Evolutionary conservation across 805 yeast genomes (phyloP), one percentile per base, ranked within the genome.

Genomic region (Wickerhamomyces pijperi): DNA sequence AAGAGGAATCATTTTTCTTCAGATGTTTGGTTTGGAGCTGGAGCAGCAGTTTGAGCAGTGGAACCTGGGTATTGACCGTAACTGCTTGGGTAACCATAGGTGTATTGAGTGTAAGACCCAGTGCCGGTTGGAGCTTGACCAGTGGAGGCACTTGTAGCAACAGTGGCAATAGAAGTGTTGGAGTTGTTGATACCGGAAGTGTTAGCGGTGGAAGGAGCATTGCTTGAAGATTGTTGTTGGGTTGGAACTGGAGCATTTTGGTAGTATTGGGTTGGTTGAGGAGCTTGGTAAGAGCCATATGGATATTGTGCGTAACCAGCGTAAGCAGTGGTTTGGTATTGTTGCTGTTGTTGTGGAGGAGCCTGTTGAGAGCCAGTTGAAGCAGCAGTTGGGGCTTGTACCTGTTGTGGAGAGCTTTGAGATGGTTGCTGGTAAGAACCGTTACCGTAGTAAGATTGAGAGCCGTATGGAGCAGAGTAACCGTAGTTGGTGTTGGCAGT

Each of bases 371-470:
- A n/a, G 35, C 36, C 31, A 41, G 46, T 21, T 39, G 46, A 29
- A 25, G 19, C 7, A 35, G 19, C 31, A 40, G 45, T 15, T 37
- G 32, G 9, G 42, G 33, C 49, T 28, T 14, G 53, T 47, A 15
- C 43, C 45, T 39, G 56, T 28, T 55, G 55, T 4, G 55, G 46
- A 38, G 41, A 41, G 11, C 46, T 35, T 13, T 38, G 29, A 34
- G 39, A 42, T 17, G 36, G 41, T n/a, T 41, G 38, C 12, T 31
- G 36, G 13, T 38, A 16, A 4, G 36, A 14, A 12, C 31, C 29
- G 29, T 25, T 25, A 25, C 29, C 29, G n/a, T 25, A 25, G 29
- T 25, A 25, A 8, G 29, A 11, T 25, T 25, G 29, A 12, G 12
- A 4, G 14, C 29, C 29, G 29, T 25, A 25, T 25, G 9, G 29